phyloP scores from a whole-genome alignment of 1,284 basidiomycete genomes.

The Cryptococcus sp. region DNA sequence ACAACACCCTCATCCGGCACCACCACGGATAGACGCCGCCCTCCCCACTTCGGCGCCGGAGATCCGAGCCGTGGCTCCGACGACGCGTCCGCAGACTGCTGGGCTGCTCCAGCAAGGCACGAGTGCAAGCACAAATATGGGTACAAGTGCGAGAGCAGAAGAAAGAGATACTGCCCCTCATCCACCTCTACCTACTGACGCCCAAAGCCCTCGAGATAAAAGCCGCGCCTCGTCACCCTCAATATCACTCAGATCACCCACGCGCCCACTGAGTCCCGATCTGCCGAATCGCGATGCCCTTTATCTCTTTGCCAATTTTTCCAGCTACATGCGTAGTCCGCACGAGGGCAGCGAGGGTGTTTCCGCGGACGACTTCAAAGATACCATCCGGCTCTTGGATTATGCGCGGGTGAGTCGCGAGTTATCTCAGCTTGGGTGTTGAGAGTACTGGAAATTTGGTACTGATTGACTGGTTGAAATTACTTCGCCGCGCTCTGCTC shows the following conservation, averaged over 20 bases:
- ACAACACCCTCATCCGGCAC: no score
- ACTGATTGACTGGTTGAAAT: background rate
- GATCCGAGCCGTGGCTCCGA: no score
- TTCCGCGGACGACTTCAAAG: constrained; percentile 35
- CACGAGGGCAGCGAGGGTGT: constrained; percentile 37
- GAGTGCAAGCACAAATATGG: no score
- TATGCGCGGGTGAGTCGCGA: constrained; percentile 40
- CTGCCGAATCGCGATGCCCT: constrained; percentile 42
- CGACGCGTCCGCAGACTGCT: no score
- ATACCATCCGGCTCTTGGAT: constrained; percentile 44
- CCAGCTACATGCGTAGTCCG: constrained; percentile 46
- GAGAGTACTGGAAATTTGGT: background rate
- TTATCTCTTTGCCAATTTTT: constrained; percentile 46
- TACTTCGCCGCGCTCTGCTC: background rate
- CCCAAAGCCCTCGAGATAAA: no score
- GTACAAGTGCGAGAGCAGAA: no score
- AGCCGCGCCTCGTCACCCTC: background rate
- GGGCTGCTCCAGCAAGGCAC: no score
- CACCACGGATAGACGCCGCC: no score
- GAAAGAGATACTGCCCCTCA: no score
- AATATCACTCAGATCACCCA: constrained; percentile 12
- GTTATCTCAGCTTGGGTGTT: background rate
- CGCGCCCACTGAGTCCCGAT: constrained; percentile 40
- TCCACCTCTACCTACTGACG: no score
- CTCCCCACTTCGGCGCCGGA: no score